A percentile compares a stretch with the other conserved stretches of the same genome.
Conservation (phyloP, 768 basidiomycete species). For the Macrocybe gigantea region DNA sequence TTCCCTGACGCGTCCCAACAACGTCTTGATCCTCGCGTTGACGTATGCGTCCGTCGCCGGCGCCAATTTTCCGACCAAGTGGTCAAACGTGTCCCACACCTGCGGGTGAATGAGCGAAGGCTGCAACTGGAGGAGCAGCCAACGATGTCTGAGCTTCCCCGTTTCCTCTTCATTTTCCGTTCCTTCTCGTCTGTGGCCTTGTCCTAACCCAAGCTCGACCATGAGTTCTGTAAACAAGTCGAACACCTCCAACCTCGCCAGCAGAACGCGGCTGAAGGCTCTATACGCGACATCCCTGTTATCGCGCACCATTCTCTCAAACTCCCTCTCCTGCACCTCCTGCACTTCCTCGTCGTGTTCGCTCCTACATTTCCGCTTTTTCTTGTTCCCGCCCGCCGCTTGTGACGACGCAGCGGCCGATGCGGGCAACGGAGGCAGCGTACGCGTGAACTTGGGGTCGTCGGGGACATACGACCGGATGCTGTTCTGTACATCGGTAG, state of each 20-base stretch:
- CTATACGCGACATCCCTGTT: conserved; percentile 33
- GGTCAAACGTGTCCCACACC: conserved; percentile 36
- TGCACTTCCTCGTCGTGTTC: too few relatives aligned
- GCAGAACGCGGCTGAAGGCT: conserved; percentile 32
- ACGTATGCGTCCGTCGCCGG: conserved; percentile 28
- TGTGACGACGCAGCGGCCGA: too few relatives aligned
- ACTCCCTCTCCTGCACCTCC: conserved; percentile 3
- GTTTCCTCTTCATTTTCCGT: conserved; percentile 1
- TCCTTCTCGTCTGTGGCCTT: conserved; percentile 3
- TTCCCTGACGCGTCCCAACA: conserved; percentile 25
- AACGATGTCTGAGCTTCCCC: conserved; percentile 19
- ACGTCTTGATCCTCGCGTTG: conserved; percentile 23
- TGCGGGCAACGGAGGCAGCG: conserved; percentile 25
- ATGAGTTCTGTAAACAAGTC: conserved; percentile 24
- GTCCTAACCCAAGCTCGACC: conserved; percentile 5
- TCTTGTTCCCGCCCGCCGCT: too few relatives aligned
- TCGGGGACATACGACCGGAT: conserved; percentile 32
- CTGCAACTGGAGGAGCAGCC: conserved; percentile 37
- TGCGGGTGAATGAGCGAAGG: conserved; percentile 29
- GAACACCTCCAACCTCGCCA: conserved; percentile 36
- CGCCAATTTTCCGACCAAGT: conserved; percentile 28
- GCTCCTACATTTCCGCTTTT: too few relatives aligned
- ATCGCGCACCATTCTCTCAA: conserved; percentile 21
- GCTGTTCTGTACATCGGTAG: conserved; percentile 35
- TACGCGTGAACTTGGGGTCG: conserved; percentile 21